Evolutionary conservation across 208 protist species (phyloP).

Genomic region (Zelonia costaricensis): DNA sequence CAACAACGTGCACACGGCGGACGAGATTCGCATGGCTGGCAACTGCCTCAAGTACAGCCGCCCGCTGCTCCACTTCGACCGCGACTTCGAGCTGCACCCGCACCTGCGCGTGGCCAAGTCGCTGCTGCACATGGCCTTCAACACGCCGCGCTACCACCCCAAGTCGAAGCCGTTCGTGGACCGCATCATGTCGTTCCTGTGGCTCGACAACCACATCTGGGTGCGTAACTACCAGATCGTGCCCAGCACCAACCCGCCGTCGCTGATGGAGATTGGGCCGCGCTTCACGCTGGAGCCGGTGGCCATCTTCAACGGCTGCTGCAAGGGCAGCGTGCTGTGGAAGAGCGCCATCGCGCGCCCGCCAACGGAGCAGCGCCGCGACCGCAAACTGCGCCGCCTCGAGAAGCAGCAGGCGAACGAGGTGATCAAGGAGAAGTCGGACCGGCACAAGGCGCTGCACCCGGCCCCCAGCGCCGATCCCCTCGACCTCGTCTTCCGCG

Average conservation of each 20-base stretch:
- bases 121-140: constrained; percentile 96
- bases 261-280: constrained; percentile 97
- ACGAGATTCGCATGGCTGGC: constrained; percentile 98
- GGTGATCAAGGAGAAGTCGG: constrained; percentile 57
- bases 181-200: constrained; percentile 97
- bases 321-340: constrained; percentile 94
- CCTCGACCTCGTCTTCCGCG: constrained; percentile 72
- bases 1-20: constrained; percentile 96
- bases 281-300: constrained; percentile 96
- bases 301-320: constrained; percentile 94
- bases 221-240: constrained; percentile 99
- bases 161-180: constrained; percentile 99
- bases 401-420: constrained; percentile 76
- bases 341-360: constrained; percentile 76
- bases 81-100: constrained; percentile 93
- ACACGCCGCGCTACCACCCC: constrained; percentile 95
- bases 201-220: constrained; percentile 97
- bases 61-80: constrained; percentile 97
- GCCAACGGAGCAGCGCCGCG: constrained; percentile 80
- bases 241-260: constrained; percentile 42
- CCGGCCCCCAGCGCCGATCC: constrained; percentile 58
- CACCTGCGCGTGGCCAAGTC: constrained; percentile 95
- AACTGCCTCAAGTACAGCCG: constrained; percentile 98
- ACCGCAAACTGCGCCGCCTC: constrained; percentile 69
- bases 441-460: constrained; percentile 69